Base-by-base conservation (phyloP, 1,284 basidiomycete species). In the Fomitopsis pinicola region DNA sequence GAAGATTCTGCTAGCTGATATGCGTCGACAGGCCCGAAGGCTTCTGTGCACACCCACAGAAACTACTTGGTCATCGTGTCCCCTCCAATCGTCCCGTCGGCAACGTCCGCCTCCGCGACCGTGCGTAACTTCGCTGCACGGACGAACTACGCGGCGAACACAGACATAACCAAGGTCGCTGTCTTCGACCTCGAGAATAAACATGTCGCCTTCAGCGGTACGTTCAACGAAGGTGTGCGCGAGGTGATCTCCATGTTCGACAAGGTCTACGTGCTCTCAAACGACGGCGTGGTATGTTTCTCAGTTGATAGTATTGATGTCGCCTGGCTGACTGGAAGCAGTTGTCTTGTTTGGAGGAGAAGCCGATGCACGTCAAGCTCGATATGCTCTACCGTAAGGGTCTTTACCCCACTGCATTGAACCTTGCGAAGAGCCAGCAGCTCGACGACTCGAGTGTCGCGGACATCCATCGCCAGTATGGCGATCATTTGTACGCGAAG, bases 101-200 rank as follows among this genome's bases (percentile, higher is more conserved):
- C 85, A 0, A 76, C 84, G 0, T 85, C 88, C 0, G 78, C 84
- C 0, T 88, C 89, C 1, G 85, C 91, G 0, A 94, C 94, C 0
- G 85, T 91, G 6, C 82, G 93, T 33, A 86, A 92, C 67, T 86
- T 87, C 67, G 88, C 85, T 36, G 82, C 85, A 3, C 79, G 81
- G 9, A 80, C 76, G 10, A 73, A 73, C 5, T 75, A 74, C 17
- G 69, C 79, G 17, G 76, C 72, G 6, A 80, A 81, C 42, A 74
- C 80, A 0, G 92, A 97, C 60, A 86, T 94, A 30, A 89, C 91
- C 17, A 95, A 92, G 68, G 84, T 99, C 45, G 91, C 91, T 0
- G 83, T 99, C 1, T 92, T 99, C 66, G 96, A 99, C 72, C 84
- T 92, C 30, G 92, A 95, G 73, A 97, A 97, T 77, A 96, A 96